Conservation (phyloP, 2,329 filamentous ascomycete species). For the Penicillium corylophilum region DNA sequence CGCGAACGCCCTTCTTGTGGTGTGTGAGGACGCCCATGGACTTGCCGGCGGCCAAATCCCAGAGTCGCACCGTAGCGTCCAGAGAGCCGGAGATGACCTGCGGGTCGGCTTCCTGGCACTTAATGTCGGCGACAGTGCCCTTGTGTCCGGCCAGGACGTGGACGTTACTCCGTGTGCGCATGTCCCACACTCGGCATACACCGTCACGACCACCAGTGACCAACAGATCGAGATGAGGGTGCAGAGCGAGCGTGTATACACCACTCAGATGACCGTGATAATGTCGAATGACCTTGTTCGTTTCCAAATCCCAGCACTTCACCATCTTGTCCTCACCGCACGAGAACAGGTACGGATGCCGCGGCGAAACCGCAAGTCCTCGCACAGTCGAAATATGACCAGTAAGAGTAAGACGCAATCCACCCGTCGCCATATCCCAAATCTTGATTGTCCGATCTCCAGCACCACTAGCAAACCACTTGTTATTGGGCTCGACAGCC, state of each 20-base stretch:
- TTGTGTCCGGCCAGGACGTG: conserved; percentile 92
- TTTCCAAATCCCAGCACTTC: conserved; percentile 99
- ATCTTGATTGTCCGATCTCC: conserved; percentile 98
- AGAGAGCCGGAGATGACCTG: conserved; percentile 93
- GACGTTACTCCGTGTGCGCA: conserved; percentile 93
- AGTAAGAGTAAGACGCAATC: conserved; percentile 80
- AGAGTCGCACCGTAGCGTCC: conserved; percentile 85
- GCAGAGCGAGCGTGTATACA: conserved; percentile 89
- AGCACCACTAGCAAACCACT: conserved; percentile 95
- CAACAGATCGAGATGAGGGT: conserved; percentile 90
- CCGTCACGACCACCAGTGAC: conserved; percentile 94
- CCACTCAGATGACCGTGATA: conserved; percentile 97
- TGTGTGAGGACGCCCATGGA: conserved; percentile 94
- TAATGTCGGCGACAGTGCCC: conserved; percentile 81
- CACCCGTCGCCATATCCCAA: conserved; percentile 90
- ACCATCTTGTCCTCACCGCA: conserved; percentile 99
- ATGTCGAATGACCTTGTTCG: conserved; percentile 98
- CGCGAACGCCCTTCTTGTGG: conserved; percentile 95
- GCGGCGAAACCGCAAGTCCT: conserved; percentile 84
- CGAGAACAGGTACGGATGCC: conserved; percentile 95
- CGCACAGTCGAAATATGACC: conserved; percentile 93
- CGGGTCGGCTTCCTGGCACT: conserved; percentile 93
- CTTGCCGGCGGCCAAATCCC: conserved; percentile 95
- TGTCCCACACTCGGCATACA: conserved; percentile 95
- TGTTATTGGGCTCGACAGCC: conserved; percentile 91